These are phyloP conservation scores for Juglanconis oblonga DNA, from an alignment of 2,329 filamentous ascomycete species.

Conservation along the genomic window DNA sequence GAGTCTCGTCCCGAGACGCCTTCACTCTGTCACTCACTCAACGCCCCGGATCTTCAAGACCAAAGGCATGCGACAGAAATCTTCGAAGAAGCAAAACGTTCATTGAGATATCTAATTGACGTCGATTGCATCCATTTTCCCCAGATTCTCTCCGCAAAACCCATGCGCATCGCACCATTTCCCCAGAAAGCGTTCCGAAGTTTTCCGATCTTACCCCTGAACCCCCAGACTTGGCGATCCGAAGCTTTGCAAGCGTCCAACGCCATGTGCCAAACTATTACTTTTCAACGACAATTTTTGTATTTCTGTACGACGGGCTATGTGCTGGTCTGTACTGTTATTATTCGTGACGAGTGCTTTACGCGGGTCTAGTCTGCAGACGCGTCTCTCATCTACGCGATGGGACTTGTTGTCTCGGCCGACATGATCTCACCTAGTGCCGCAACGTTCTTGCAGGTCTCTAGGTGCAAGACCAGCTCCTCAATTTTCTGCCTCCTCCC, in stretches of 20 bases:
- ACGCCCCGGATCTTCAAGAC: slow-evolving; percentile 1
- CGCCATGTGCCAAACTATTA: neutral
- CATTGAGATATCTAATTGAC: slow-evolving; percentile 6
- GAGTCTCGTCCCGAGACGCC: neutral
- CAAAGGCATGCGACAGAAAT: neutral
- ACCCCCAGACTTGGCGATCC: neutral
- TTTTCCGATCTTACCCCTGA: slow-evolving; percentile 13
- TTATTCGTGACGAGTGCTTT: neutral
- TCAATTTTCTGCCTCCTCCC: slow-evolving; percentile 1
- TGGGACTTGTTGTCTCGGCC: neutral
- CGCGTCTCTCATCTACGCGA: neutral
- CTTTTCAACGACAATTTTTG: neutral
- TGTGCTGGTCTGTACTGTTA: neutral
- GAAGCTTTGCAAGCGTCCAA: neutral
- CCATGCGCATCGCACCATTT: slow-evolving; percentile 13
- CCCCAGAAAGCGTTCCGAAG: slow-evolving; percentile 16
- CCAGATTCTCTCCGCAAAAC: slow-evolving; percentile 20
- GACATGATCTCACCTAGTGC: neutral
- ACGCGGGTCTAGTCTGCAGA: neutral
- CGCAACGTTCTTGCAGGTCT: neutral
- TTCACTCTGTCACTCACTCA: neutral
- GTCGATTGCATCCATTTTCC: slow-evolving; percentile 16
- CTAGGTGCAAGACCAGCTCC: neutral
- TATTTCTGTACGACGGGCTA: neutral
- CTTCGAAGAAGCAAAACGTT: slow-evolving; percentile 1